phyloP scores from a whole-genome alignment of 1,284 basidiomycete genomes.

The Earliella scabrosa region DNA sequence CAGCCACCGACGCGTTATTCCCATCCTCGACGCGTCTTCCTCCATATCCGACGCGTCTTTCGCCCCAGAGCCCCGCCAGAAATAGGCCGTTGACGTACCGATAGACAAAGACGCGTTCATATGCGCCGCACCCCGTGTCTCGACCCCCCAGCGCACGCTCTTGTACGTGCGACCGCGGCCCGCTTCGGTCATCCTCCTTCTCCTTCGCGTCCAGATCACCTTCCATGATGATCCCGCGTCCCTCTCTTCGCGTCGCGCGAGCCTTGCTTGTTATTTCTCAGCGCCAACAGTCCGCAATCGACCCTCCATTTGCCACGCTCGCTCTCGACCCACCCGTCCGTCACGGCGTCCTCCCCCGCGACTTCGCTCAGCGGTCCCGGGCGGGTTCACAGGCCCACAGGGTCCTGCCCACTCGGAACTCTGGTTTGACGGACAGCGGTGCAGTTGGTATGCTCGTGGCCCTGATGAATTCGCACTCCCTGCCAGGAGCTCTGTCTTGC shows the following conservation, averaged over 20 bases:
- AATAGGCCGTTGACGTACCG: neutral
- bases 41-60: slow-evolving; percentile 8
- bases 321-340: neutral
- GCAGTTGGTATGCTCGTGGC: neutral
- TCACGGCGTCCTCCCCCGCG: slow-evolving; percentile 10
- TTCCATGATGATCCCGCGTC: slow-evolving; percentile 15
- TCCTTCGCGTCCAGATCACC: slow-evolving; percentile 2
- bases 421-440: neutral
- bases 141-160: slow-evolving; percentile 1
- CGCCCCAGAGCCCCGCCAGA: neutral
- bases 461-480: neutral
- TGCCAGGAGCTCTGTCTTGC: neutral
- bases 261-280: neutral
- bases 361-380: slow-evolving; percentile 10
- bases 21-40: slow-evolving; percentile 18
- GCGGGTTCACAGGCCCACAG: neutral
- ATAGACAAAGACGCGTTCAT: slow-evolving; percentile 10
- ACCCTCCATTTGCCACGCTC: neutral
- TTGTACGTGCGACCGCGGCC: slow-evolving; percentile 8
- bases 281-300: neutral
- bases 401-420: neutral
- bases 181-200: slow-evolving; percentile 9
- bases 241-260: slow-evolving; percentile 7
- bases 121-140: slow-evolving; percentile 2
- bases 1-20: slow-evolving; percentile 30